A percentile compares a stretch with the other conserved stretches of the same genome.
Evolutionary conservation across 345 rosid species (phyloP).

Genomic region (Lumnitzera littorea): DNA sequence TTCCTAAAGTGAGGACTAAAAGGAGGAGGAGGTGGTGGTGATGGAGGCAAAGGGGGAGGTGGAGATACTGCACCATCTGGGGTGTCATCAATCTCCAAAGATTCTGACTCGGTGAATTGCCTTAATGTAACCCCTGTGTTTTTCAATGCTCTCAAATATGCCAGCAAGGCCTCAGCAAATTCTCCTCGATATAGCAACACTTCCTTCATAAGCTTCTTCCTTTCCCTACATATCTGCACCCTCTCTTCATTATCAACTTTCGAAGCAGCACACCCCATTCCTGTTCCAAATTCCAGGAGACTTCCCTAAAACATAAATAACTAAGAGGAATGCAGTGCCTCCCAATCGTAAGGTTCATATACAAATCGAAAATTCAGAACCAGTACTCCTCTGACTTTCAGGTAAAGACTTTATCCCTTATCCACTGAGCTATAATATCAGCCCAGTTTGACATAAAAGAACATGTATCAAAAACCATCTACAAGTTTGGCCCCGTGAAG

Average conservation of each 20-base stretch:
- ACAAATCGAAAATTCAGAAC: too few relatives aligned
- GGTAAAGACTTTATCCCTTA: too few relatives aligned
- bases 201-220: slow-evolving; percentile 79
- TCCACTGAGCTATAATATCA: too few relatives aligned
- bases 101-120: slow-evolving; percentile 86
- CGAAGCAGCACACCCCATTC: slow-evolving; percentile 90
- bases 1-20: slow-evolving; percentile 51
- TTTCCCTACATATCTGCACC: slow-evolving; percentile 62
- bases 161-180: slow-evolving; percentile 71
- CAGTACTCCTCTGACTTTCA: too few relatives aligned
- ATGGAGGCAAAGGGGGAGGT: slow-evolving; percentile 56
- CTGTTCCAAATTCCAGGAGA: too few relatives aligned
- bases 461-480: too few relatives aligned
- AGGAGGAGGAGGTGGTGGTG: slow-evolving; percentile 76
- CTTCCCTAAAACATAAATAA: too few relatives aligned
- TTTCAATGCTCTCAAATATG: slow-evolving; percentile 74
- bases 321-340: too few relatives aligned
- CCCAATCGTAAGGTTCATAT: too few relatives aligned
- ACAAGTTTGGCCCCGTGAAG: too few relatives aligned
- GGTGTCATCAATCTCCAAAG: slow-evolving; percentile 56
- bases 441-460: too few relatives aligned
- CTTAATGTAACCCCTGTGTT: slow-evolving; percentile 83
- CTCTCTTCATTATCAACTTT: slow-evolving; percentile 74
- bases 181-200: slow-evolving; percentile 57
- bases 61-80: slow-evolving; percentile 27